Evolutionary conservation across 805 yeast species (phyloP).

Genomic region (Lachancea fermentati): DNA sequence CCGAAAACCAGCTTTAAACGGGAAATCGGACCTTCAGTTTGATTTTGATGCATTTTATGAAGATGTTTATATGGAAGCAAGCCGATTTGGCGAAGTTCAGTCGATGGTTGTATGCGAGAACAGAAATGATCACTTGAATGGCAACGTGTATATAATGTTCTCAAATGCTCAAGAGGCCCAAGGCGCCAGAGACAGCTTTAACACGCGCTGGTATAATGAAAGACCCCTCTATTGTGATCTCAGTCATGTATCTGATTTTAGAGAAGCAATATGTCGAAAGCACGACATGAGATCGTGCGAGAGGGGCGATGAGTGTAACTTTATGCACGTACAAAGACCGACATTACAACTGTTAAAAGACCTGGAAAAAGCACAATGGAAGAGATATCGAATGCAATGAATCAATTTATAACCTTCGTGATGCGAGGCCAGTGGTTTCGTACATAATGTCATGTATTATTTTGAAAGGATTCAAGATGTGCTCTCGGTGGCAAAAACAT

Average conservation of each 20-base stretch:
- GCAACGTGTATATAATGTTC: slow-evolving; percentile 76
- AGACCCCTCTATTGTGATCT: slow-evolving; percentile 76
- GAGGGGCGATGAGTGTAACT: slow-evolving; percentile 83
- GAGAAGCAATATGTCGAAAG: slow-evolving; percentile 71
- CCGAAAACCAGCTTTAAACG: slow-evolving; percentile 24
- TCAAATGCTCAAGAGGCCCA: slow-evolving; percentile 50
- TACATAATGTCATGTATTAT: neutral
- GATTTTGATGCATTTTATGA: slow-evolving; percentile 59
- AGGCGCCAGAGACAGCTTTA: slow-evolving; percentile 54
- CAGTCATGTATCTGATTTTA: slow-evolving; percentile 64
- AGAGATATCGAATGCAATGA: slow-evolving; percentile 10
- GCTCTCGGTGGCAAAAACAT: slow-evolving; percentile 13
- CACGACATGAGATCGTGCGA: slow-evolving; percentile 59
- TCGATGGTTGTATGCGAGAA: slow-evolving; percentile 77
- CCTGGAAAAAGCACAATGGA: slow-evolving; percentile 39
- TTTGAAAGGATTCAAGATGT: neutral
- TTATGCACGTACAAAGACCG: slow-evolving; percentile 71
- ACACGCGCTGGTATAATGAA: slow-evolving; percentile 75
- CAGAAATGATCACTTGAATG: slow-evolving; percentile 73
- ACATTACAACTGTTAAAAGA: slow-evolving; percentile 37
- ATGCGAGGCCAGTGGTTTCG: neutral
- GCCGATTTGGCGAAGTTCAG: slow-evolving; percentile 46
- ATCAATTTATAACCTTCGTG: neutral
- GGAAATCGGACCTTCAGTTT: slow-evolving; percentile 34
- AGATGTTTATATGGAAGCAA: slow-evolving; percentile 63